These are phyloP conservation scores for Xylaria acuta DNA, from an alignment of 495 filamentous ascomycete genomes.

Conservation along the genomic window DNA sequence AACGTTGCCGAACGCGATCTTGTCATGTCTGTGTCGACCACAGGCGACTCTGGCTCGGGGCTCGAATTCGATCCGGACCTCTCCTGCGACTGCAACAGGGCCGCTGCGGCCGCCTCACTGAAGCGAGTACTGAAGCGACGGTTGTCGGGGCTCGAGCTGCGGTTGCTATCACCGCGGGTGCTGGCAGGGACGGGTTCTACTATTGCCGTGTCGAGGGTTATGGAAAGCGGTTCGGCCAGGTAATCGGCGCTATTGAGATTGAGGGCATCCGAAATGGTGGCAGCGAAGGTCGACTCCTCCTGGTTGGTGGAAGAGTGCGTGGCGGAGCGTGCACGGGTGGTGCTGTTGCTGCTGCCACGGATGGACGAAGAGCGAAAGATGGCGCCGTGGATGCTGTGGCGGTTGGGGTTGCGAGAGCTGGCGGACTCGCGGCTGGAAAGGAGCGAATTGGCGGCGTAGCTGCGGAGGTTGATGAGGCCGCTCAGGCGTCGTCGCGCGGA, in stretches of 20 bases:
- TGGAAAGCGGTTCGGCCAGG: slow-evolving; percentile 16
- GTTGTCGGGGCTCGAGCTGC: slow-evolving; percentile 39
- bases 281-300: slow-evolving; percentile 23
- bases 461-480: slow-evolving; percentile 75
- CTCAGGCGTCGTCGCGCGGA: slow-evolving; percentile 64
- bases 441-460: slow-evolving; percentile 53
- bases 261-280: slow-evolving; percentile 21
- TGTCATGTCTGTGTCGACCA: slow-evolving; percentile 43
- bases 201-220: slow-evolving; percentile 43
- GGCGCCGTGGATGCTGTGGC: slow-evolving; percentile 29
- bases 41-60: slow-evolving; percentile 24
- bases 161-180: slow-evolving; percentile 32
- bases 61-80: slow-evolving; percentile 29
- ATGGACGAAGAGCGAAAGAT: slow-evolving; percentile 21
- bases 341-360: slow-evolving; percentile 11
- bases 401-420: slow-evolving; percentile 38
- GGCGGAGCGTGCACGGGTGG: slow-evolving; percentile 12
- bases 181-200: slow-evolving; percentile 30
- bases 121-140: slow-evolving; percentile 44
- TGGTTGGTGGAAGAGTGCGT: slow-evolving; percentile 1
- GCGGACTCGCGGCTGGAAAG: slow-evolving; percentile 47
- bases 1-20: slow-evolving; percentile 52
- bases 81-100: slow-evolving; percentile 34
- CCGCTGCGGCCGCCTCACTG: slow-evolving; percentile 37
- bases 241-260: not conserved